Percentiles rank a stretch among this genome's conserved stretches.
Conservation (phyloP, 2,329 filamentous ascomycete species). For the Penicillium brasilianum region DNA sequence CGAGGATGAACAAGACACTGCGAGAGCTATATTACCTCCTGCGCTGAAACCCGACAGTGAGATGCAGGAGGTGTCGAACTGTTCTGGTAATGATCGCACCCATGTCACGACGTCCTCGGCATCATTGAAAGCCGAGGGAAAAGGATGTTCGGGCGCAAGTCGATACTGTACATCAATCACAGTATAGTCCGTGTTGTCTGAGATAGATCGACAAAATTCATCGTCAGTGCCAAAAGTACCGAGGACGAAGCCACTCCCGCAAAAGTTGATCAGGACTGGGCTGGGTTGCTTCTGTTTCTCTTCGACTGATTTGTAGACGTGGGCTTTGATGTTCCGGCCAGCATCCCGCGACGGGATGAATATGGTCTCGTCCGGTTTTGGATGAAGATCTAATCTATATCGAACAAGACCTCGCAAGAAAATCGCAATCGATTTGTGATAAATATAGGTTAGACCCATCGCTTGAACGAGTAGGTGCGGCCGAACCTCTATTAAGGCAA, state of each 20-base stretch:
- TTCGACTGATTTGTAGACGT: constrained; percentile 32
- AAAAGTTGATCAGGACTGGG: constrained; percentile 37
- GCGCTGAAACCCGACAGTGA: constrained; percentile 49
- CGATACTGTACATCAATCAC: constrained; percentile 48
- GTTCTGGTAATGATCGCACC: constrained; percentile 35
- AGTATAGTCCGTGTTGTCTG: constrained; percentile 28
- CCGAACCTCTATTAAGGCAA: not conserved
- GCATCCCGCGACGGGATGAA: constrained; percentile 32
- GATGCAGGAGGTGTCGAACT: constrained; percentile 38
- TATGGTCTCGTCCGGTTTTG: constrained; percentile 29
- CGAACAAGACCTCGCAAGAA: constrained; percentile 26
- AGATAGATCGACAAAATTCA: constrained; percentile 34
- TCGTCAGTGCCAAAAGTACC: constrained; percentile 36
- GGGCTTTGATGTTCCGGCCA: constrained; percentile 31
- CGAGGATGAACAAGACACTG: constrained; percentile 28
- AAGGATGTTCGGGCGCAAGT: constrained; percentile 46
- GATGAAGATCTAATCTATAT: constrained; percentile 21
- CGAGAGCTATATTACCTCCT: constrained; percentile 46
- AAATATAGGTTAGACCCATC: constrained; percentile 23
- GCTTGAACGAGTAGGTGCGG: not conserved
- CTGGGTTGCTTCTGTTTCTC: constrained; percentile 6
- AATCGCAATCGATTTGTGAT: constrained; percentile 22
- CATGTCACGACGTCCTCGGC: constrained; percentile 41
- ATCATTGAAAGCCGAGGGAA: constrained; percentile 46
- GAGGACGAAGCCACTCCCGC: constrained; percentile 40